These are phyloP conservation scores for Aspergillus persii DNA, from an alignment of 2,329 filamentous ascomycete genomes.

Conservation along the genomic window DNA sequence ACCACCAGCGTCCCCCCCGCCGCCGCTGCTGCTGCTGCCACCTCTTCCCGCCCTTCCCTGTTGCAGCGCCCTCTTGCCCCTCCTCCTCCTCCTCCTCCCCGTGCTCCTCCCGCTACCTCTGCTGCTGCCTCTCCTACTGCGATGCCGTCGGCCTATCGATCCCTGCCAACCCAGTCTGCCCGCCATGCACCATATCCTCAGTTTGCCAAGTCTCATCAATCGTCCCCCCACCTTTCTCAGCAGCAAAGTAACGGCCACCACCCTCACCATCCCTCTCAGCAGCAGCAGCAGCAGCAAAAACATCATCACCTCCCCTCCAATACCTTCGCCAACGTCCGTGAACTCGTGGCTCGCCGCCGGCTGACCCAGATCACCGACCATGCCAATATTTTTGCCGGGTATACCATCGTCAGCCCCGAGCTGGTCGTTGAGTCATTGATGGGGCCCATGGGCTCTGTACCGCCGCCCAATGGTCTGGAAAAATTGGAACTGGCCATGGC, in stretches of 20 bases:
- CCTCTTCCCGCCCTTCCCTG: conserved; percentile 30
- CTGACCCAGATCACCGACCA: conserved; percentile 46
- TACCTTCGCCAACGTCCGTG: conserved; percentile 42
- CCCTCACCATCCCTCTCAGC: conserved; percentile 8
- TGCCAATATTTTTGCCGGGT: conserved; percentile 45
- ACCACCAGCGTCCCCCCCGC: conserved; percentile 13
- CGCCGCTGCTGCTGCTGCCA: conserved; percentile 16
- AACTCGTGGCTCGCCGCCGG: conserved; percentile 42
- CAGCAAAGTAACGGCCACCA: conserved; percentile 17
- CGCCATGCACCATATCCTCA: conserved; percentile 39
- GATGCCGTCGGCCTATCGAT: conserved; percentile 45
- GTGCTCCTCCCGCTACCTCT: conserved; percentile 23
- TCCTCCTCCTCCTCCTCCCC: conserved; percentile 26
- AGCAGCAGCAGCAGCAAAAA: conserved; percentile 16
- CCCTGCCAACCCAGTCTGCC: conserved; percentile 36
- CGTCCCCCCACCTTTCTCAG: conserved; percentile 17
- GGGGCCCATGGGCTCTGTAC: conserved; percentile 41
- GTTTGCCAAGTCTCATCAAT: conserved; percentile 35
- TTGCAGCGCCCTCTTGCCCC: conserved; percentile 35
- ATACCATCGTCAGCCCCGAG: conserved; percentile 44
- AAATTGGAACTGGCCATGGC: conserved; percentile 45
- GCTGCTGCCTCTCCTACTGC: conserved; percentile 38
- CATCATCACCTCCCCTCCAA: conserved; percentile 34
- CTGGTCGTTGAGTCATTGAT: conserved; percentile 44
- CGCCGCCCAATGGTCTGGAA: conserved; percentile 42